A percentile compares a stretch with the other conserved stretches of the same genome.
Conservation (phyloP, 2,329 filamentous ascomycete genomes). For the Acrodontium crateriforme region DNA sequence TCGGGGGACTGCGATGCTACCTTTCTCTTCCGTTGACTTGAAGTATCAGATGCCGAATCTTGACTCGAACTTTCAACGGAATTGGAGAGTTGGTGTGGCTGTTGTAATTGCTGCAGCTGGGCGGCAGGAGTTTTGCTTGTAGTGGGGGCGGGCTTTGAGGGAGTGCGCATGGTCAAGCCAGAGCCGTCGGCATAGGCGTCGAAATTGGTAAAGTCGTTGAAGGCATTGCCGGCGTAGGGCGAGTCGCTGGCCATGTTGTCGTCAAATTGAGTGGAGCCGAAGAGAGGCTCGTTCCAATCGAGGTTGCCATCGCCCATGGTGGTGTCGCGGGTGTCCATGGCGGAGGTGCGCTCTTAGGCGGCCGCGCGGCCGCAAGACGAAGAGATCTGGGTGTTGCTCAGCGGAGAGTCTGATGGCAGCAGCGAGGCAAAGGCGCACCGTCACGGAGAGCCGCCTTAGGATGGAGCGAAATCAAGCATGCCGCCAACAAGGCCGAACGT, state of each 20-base stretch:
- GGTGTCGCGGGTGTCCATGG: too few species aligned
- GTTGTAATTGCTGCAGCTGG: constrained; percentile 4
- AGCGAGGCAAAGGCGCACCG: too few species aligned
- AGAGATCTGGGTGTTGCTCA: too few species aligned
- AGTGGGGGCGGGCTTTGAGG: constrained; percentile 16
- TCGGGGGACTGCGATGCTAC: constrained; percentile 24
- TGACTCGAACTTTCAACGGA: constrained; percentile 29
- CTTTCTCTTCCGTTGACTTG: constrained; percentile 27
- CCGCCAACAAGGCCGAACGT: too few species aligned
- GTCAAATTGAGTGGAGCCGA: constrained; percentile 12
- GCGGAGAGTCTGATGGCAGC: too few species aligned
- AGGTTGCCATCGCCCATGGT: constrained; percentile 6
- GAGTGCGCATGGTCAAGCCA: constrained; percentile 13
- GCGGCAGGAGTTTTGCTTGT: constrained; percentile 5
- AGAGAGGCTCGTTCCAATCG: constrained; percentile 18
- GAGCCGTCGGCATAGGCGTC: constrained; percentile 16
- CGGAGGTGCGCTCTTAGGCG: too few species aligned
- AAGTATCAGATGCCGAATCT: constrained; percentile 29
- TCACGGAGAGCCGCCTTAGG: too few species aligned
- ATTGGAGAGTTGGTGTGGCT: constrained; percentile 6
- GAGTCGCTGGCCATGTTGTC: constrained; percentile 13
- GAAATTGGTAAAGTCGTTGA: constrained; percentile 17
- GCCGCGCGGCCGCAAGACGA: too few species aligned
- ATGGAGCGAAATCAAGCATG: too few species aligned
- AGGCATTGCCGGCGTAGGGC: constrained; percentile 9